Conservation (phyloP, 1,284 basidiomycete genomes). For the Violaceomyces palustris region DNA sequence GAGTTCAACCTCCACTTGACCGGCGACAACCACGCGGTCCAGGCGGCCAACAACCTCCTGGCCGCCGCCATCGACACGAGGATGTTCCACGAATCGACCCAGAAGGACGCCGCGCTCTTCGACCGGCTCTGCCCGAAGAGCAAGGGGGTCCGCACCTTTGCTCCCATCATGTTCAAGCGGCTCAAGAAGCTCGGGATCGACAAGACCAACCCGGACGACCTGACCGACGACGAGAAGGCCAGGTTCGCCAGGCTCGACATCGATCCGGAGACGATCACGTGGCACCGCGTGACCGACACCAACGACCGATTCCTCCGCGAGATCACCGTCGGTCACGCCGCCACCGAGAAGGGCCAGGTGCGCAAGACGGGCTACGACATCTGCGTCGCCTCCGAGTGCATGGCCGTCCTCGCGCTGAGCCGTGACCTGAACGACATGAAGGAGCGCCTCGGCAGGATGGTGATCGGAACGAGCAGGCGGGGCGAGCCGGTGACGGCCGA, state of each 20-base stretch:
- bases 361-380: slow-evolving; percentile 93
- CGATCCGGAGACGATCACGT: slow-evolving; percentile 86
- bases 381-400: slow-evolving; percentile 92
- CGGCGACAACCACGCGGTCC: slow-evolving; percentile 96
- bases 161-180: slow-evolving; percentile 92
- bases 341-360: slow-evolving; percentile 84
- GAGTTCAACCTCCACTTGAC: slow-evolving; percentile 97
- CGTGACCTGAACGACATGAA: slow-evolving; percentile 89
- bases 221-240: slow-evolving; percentile 86
- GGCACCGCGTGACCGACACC: slow-evolving; percentile 92
- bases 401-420: slow-evolving; percentile 92
- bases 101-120: slow-evolving; percentile 89
- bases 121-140: slow-evolving; percentile 84
- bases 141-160: slow-evolving; percentile 91
- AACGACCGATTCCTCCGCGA: slow-evolving; percentile 96
- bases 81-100: slow-evolving; percentile 96
- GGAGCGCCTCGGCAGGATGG: slow-evolving; percentile 83
- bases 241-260: slow-evolving; percentile 88
- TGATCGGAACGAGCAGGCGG: slow-evolving; percentile 86
- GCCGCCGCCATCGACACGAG: slow-evolving; percentile 94
- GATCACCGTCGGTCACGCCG: slow-evolving; percentile 82
- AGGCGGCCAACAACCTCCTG: slow-evolving; percentile 93
- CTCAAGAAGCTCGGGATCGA: slow-evolving; percentile 90
- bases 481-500: slow-evolving; percentile 94
- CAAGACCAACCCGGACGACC: slow-evolving; percentile 86